Percentiles rank a stretch among this genome's conserved stretches.
phyloP scores from a whole-genome alignment of 1,139 yeast genomes.

The Chernovozyma sophiae-reginae region DNA sequence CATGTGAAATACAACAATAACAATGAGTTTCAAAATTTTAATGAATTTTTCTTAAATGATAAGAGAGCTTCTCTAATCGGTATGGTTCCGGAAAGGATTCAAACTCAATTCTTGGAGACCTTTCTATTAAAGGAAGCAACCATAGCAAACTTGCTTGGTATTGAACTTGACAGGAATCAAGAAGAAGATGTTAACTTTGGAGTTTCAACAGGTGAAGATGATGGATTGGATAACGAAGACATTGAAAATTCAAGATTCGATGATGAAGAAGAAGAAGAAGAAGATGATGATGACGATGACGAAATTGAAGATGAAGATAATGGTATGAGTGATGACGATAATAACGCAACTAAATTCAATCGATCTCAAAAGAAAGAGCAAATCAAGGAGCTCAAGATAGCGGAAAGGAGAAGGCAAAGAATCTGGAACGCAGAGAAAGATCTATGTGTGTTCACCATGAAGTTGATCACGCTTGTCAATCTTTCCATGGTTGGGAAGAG shows the following conservation, averaged over 20 bases:
- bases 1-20: conserved; percentile 24
- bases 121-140: conserved; percentile 34
- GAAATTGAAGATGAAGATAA: conserved; percentile 14
- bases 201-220: conserved; percentile 10
- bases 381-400: conserved; percentile 8
- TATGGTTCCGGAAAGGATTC: conserved; percentile 19
- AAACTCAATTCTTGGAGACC: conserved; percentile 22
- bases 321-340: conserved; percentile 18
- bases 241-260: conserved; percentile 7
- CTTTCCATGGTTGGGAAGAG: conserved; percentile 31
- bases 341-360: too few relatives aligned
- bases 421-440: conserved; percentile 40
- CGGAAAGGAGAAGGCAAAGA: conserved; percentile 11
- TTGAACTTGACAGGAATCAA: conserved; percentile 49
- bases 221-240: conserved; percentile 11
- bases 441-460: conserved; percentile 49
- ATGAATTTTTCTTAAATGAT: conserved; percentile 19
- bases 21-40: conserved; percentile 26
- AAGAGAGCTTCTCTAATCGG: conserved; percentile 12
- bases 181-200: conserved; percentile 55
- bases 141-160: conserved; percentile 20
- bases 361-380: conserved; percentile 1
- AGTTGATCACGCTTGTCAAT: conserved; percentile 43
- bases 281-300: conserved; percentile 19
- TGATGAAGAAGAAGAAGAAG: conserved; percentile 12